phyloP scores from a whole-genome alignment of 768 basidiomycete genomes.

The Obba rivulosa region DNA sequence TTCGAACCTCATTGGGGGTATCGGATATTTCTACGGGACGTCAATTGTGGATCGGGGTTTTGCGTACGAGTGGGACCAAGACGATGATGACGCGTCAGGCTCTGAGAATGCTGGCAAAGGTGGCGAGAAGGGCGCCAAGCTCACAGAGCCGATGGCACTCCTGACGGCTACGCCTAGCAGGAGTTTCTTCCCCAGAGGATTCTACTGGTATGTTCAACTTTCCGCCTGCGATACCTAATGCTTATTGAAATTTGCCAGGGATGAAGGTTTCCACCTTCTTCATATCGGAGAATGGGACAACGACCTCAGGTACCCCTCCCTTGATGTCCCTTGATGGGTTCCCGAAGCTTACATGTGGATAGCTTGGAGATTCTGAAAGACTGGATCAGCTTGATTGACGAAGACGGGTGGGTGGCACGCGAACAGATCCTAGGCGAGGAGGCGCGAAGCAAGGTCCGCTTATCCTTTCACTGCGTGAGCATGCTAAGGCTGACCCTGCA shows the following conservation, averaged over 20 bases:
- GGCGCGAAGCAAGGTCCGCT: conserved; percentile 79
- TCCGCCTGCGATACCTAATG: background rate
- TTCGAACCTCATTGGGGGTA: conserved; percentile 86
- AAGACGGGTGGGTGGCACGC: conserved; percentile 92
- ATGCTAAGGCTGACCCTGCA: background rate
- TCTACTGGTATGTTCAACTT: conserved; percentile 74
- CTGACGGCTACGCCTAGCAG: conserved; percentile 93
- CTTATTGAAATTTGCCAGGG: conserved; percentile 43
- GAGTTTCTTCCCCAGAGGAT: conserved; percentile 96
- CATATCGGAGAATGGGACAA: conserved; percentile 94
- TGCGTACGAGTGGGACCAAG: conserved; percentile 89
- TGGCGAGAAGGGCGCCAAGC: conserved; percentile 47
- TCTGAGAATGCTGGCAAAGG: conserved; percentile 22
- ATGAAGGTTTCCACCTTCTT: conserved; percentile 93
- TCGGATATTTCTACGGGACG: conserved; percentile 92
- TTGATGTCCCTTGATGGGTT: background rate
- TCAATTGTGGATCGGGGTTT: conserved; percentile 84
- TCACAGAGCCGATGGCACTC: conserved; percentile 72
- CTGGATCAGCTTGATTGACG: conserved; percentile 90
- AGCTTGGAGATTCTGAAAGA: conserved; percentile 86
- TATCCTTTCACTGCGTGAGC: background rate
- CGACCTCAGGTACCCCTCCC: conserved; percentile 56
- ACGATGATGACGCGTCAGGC: conserved; percentile 37
- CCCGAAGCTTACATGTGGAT: background rate
- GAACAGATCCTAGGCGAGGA: conserved; percentile 98